Evolutionary conservation across 768 basidiomycete genomes (phyloP).

Genomic region (Leucosporidium scottii): DNA sequence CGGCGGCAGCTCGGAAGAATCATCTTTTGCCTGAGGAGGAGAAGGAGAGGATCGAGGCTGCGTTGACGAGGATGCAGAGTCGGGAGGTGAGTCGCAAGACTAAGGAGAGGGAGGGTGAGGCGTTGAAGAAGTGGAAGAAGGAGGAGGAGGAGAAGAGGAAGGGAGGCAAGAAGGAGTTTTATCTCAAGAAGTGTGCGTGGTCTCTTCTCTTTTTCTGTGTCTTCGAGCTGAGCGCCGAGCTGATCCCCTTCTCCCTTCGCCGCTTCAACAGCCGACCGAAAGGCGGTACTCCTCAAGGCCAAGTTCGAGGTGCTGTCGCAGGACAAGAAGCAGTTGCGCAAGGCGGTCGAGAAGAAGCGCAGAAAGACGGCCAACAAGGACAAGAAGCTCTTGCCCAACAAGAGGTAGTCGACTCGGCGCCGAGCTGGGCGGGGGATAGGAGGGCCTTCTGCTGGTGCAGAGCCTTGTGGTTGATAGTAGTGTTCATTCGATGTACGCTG

Average conservation of each 20-base stretch:
- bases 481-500: no score
- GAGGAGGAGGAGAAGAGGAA: constrained; percentile 22
- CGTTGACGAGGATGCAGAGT: constrained; percentile 30
- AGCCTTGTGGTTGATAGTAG: no score
- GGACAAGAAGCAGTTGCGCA: constrained; percentile 32
- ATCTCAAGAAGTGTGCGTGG: constrained; percentile 29
- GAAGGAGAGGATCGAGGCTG: constrained; percentile 25
- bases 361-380: constrained; percentile 29
- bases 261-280: constrained; percentile 27
- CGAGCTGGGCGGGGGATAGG: no score
- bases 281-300: constrained; percentile 30
- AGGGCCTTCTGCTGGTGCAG: no score
- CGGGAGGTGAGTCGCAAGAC: constrained; percentile 15
- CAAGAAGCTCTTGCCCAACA: constrained; percentile 33
- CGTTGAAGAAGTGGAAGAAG: constrained; percentile 26
- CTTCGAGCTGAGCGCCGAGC: background rate
- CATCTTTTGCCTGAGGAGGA: constrained; percentile 9
- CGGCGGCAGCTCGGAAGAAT: constrained; percentile 15
- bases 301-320: constrained; percentile 29
- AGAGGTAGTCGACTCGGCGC: background rate
- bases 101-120: constrained; percentile 25
- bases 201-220: background rate
- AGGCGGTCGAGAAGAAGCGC: constrained; percentile 33
- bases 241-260: background rate
- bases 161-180: constrained; percentile 28